Base-by-base conservation (phyloP, 768 basidiomycete genomes). In the Leccinum broughii region DNA sequence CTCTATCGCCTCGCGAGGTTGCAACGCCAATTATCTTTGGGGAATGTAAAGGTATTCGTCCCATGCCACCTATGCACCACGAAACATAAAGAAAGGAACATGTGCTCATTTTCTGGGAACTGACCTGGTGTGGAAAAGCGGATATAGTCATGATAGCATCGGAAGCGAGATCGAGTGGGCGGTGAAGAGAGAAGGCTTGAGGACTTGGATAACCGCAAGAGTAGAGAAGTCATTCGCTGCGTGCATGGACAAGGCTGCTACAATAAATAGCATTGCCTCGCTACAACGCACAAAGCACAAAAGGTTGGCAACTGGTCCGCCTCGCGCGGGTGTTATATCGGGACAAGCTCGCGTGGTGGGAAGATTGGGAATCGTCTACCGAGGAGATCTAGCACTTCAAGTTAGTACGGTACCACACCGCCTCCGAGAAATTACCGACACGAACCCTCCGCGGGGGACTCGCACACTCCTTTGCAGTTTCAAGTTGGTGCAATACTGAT, bases 1-100 rank as follows among this genome's bases (percentile, higher is more conserved):
- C 81, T 74, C 92, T 79, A 67, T 86, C 87, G 46, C 92, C 92
- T 49, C 93, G 82, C 22, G 89, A 89, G 59, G 82, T 86, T 6
- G 86, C 85, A 35, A 88, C 80, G 13, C 92, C 92, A 58, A 93
- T 86, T 53, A 93, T 80, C 65, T 90, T 91, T 1, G 90, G 86
- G 26, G 90, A 90, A 37, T 81, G 80, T 32, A 94, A 76, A 54
- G 89, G 89, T 39, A 94, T 76, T 61, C 92, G 83, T 28, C 83
- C 80, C 51, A 80, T 77, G 28, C 89, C 89, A 56, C 82, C 89
- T 88, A 64, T 51, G 52, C 39, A 30, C 26, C 48, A 37, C 15
- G 26, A 32, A n/a, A 58, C 50, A 61, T 70, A 57, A 65, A 34
- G 54, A 62, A 46, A 22, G 14, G 30, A 28, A 8, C 20, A 26